These are phyloP conservation scores for Carallia brachiata DNA, from an alignment of 345 rosid genomes.

Conservation along the genomic window DNA sequence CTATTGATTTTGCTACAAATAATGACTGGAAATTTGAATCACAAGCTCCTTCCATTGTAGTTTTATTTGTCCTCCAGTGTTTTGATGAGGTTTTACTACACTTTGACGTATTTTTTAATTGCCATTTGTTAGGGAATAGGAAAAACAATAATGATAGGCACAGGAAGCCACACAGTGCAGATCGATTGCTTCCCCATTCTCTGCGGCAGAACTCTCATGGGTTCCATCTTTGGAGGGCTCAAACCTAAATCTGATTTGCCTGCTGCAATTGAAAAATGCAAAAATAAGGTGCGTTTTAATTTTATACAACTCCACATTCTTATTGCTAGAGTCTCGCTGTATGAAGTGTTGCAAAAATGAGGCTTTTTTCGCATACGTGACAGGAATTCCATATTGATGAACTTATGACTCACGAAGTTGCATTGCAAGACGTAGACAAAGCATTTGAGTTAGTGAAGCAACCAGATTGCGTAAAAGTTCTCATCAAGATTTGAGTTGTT, in stretches of 20 bases:
- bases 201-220: slow-evolving; percentile 51
- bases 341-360: no score
- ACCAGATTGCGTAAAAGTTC: slow-evolving; percentile 40
- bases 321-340: no score
- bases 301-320: no score
- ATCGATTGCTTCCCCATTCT: slow-evolving; percentile 26
- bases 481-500: slow-evolving; percentile 29
- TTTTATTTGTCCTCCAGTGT: no score
- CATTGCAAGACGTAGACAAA: slow-evolving; percentile 42
- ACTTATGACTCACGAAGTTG: slow-evolving; percentile 49
- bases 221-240: slow-evolving; percentile 60
- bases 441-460: slow-evolving; percentile 37
- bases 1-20: no score
- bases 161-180: slow-evolving; percentile 25
- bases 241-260: slow-evolving; percentile 52
- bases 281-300: slow-evolving; percentile 28
- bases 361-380: not conserved
- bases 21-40: no score
- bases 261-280: slow-evolving; percentile 43
- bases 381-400: slow-evolving; percentile 53
- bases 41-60: no score
- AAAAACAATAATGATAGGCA: slow-evolving; percentile 37
- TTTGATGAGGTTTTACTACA: no score
- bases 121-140: slow-evolving; percentile 43
- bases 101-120: no score